A percentile compares a stretch with the other conserved stretches of the same genome.
These are phyloP conservation scores for Kwoniella dendrophila DNA, from an alignment of 768 basidiomycete genomes.

Conservation along the genomic window DNA sequence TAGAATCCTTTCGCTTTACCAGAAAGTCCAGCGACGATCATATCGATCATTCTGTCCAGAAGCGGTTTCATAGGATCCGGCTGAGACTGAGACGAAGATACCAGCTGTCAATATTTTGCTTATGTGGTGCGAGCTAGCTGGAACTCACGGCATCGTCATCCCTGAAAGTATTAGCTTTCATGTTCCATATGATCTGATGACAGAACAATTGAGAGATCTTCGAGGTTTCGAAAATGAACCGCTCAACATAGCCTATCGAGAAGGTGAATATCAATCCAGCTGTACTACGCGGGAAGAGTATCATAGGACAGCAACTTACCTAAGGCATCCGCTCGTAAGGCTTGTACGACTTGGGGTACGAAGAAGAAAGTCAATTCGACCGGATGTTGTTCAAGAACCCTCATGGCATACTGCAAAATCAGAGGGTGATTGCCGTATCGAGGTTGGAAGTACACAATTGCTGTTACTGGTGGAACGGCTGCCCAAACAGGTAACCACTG, in stretches of 20 bases:
- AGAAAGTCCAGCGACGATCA: slow-evolving; percentile 80
- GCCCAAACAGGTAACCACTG: slow-evolving; percentile 88
- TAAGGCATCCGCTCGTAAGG: slow-evolving; percentile 82
- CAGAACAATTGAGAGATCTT: slow-evolving; percentile 97
- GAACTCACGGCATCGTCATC: slow-evolving; percentile 79
- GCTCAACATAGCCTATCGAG: slow-evolving; percentile 78
- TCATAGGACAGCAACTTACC: slow-evolving; percentile 60
- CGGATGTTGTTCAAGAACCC: slow-evolving; percentile 90
- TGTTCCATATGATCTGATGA: slow-evolving; percentile 99
- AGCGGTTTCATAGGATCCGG: slow-evolving; percentile 93
- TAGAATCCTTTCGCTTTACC: slow-evolving; percentile 87
- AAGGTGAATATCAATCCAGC: neutral
- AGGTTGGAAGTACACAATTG: slow-evolving; percentile 72
- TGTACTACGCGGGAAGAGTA: neutral
- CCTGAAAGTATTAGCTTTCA: slow-evolving; percentile 97
- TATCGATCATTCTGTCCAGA: slow-evolving; percentile 81
- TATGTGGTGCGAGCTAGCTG: slow-evolving; percentile 59
- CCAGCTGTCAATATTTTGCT: neutral
- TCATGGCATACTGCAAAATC: slow-evolving; percentile 91
- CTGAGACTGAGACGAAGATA: neutral
- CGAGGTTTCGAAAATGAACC: slow-evolving; percentile 95
- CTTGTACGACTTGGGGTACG: slow-evolving; percentile 97
- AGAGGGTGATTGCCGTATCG: slow-evolving; percentile 80
- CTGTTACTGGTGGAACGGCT: slow-evolving; percentile 68
- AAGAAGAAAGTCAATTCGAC: slow-evolving; percentile 97